These are phyloP conservation scores for Xylaria sp. DNA, from an alignment of 2,329 filamentous ascomycete genomes.

Conservation along the genomic window DNA sequence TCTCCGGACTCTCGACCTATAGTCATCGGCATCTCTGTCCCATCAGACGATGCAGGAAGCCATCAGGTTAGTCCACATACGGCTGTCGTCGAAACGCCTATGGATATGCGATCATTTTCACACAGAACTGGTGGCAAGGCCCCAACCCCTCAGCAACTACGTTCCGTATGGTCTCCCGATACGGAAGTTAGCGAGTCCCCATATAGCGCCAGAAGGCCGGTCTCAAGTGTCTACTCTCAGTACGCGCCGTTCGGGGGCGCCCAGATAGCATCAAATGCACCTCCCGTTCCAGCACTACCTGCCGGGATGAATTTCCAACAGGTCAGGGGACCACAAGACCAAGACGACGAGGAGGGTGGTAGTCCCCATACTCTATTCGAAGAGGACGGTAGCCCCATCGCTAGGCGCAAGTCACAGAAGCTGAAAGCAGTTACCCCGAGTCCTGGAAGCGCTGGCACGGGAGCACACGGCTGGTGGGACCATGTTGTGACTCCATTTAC, in stretches of 20 bases:
- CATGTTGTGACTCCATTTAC: conserved; percentile 77
- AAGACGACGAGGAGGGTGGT: conserved; percentile 60
- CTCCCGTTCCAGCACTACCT: conserved; percentile 71
- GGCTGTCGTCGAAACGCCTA: conserved; percentile 55
- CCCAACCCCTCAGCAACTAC: conserved; percentile 53
- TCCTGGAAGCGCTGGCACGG: conserved; percentile 64
- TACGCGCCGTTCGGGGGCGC: conserved; percentile 54
- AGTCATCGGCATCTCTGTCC: conserved; percentile 75
- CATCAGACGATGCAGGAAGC: conserved; percentile 61
- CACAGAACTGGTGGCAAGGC: conserved; percentile 39
- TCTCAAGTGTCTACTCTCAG: conserved; percentile 73
- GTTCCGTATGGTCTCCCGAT: conserved; percentile 71
- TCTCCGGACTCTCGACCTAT: conserved; percentile 78
- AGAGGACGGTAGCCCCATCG: conserved; percentile 67
- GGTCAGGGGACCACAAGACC: conserved; percentile 49
- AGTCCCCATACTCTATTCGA: conserved; percentile 77
- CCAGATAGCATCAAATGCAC: conserved; percentile 54
- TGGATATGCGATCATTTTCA: conserved; percentile 49
- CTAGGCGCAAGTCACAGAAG: conserved; percentile 54
- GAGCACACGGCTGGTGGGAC: conserved; percentile 81
- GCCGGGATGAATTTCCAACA: conserved; percentile 54
- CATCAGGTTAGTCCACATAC: conserved; percentile 65
- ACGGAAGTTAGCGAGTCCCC: conserved; percentile 63
- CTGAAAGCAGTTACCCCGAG: conserved; percentile 53
- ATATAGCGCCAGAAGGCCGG: conserved; percentile 56